Evolutionary conservation across 495 filamentous ascomycete genomes (phyloP), one percentile per base, ranked within the genome.

Genomic region (Cudoniella acicularis): DNA sequence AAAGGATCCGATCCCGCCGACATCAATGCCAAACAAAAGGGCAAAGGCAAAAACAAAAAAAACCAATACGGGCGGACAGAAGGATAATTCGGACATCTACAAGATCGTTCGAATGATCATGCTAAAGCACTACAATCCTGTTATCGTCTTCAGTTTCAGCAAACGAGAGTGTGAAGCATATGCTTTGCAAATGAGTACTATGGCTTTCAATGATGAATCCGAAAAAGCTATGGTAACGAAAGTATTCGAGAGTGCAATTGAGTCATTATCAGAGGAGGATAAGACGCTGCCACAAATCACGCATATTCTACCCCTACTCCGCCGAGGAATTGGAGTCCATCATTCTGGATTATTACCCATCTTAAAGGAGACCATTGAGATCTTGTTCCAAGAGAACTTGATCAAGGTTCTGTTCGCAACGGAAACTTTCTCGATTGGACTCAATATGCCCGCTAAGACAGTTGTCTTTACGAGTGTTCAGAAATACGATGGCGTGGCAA

Each of bases 71-170:
- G 92, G 94, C 22, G 89, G 88, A 18, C 84, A 86, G 45, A 49
- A 63, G 57, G 69, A 82, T 1, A 81, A 82, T 9, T 86, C 84
- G 2, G 94, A 98, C 71, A 96, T 98, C 56, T 92, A 89, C 75
- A 96, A 96, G 77, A 94, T 98, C 62, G 89, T 98, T 50, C 89
- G 87, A 69, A 98, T 98, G 95, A 96, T 97, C 63, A 96, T 98
- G 88, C 77, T 90, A 69, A 94, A 91, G 73, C 92, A 87, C 64
- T 91, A 91, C 71, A 96, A 98, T 65, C 94, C 94, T 0, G 95
- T 98, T 64, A 98, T 98, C 66, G 92, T 98, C 42, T 98, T 98
- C 82, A 96, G 90, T 70, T 98, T 98, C 79, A 96, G 91, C 79
- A 98, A 98, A 77, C 83, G 94, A 51, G 91, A 96, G 59, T 96